A percentile compares a stretch with the other conserved stretches of the same genome.
Evolutionary conservation across 306 rosid genomes (phyloP).

Genomic region (Castanea sativa): DNA sequence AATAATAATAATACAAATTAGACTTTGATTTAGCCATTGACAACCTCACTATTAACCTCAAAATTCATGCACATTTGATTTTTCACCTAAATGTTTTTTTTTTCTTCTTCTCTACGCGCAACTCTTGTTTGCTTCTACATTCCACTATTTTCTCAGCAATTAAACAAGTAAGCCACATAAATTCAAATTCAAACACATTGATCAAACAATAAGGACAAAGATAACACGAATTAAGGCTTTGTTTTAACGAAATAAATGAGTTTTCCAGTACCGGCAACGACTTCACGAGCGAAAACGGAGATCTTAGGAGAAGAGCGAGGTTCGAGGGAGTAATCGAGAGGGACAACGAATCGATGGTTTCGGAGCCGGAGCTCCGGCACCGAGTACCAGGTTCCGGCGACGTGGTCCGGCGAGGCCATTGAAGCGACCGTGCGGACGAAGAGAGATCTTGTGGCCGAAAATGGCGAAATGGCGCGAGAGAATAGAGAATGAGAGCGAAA

Average conservation of each 20-base stretch:
- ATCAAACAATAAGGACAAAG: not conserved
- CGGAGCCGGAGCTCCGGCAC: slow-evolving; percentile 89
- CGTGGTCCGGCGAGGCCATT: slow-evolving; percentile 65
- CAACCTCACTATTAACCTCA: too few species aligned
- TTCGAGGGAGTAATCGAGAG: slow-evolving; percentile 62
- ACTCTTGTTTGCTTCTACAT: not conserved
- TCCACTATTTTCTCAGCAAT: not conserved
- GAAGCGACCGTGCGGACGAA: slow-evolving; percentile 7
- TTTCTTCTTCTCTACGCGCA: not conserved
- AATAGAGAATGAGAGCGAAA: not conserved
- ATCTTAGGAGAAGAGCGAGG: slow-evolving; percentile 45
- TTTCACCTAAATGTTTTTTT: too few species aligned
- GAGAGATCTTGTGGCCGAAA: slow-evolving; percentile 15
- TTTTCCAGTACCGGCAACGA: slow-evolving; percentile 58
- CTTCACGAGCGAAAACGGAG: slow-evolving; percentile 90
- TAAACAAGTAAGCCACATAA: not conserved
- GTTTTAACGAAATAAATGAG: not conserved
- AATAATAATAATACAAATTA: slow-evolving; percentile 9
- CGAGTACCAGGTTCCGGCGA: slow-evolving; percentile 62
- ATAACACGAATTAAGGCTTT: slow-evolving; percentile 3
- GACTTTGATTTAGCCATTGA: not conserved
- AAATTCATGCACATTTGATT: too few species aligned
- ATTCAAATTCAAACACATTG: not conserved
- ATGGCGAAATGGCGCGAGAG: slow-evolving; percentile 10
- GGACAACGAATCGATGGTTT: slow-evolving; percentile 68